Percentiles rank a stretch among this genome's conserved stretches.
Conservation (phyloP, 1,284 basidiomycete species). For the Naganishia sp. region DNA sequence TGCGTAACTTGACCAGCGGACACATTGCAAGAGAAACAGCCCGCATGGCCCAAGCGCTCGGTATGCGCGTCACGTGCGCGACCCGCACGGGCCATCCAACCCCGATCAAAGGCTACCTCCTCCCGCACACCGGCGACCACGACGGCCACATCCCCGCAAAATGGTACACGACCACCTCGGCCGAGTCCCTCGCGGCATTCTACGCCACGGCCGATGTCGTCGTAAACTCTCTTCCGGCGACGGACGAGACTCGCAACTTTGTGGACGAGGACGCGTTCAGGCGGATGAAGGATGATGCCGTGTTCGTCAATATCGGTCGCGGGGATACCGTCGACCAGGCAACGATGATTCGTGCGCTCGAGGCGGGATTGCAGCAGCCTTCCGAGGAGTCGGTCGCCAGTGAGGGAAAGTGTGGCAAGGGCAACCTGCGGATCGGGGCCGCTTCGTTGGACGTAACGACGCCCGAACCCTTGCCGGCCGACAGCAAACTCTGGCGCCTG, state of each 20-base stretch:
- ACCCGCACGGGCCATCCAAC: conserved; percentile 35
- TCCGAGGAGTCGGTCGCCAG: neutral
- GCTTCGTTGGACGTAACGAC: conserved; percentile 40
- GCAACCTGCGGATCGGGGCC: conserved; percentile 19
- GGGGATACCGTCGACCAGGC: conserved; percentile 43
- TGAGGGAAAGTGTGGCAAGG: conserved; percentile 19
- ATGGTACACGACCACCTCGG: conserved; percentile 34
- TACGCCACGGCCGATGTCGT: conserved; percentile 32
- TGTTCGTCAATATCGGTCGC: conserved; percentile 45
- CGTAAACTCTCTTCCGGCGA: conserved; percentile 37
- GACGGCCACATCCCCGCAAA: conserved; percentile 34
- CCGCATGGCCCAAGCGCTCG: conserved; percentile 37
- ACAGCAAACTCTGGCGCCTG: conserved; percentile 39
- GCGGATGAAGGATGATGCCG: conserved; percentile 36
- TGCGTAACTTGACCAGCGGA: conserved; percentile 19
- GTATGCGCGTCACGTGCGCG: conserved; percentile 36
- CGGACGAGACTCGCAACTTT: conserved; percentile 29
- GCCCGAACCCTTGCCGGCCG: conserved; percentile 44
- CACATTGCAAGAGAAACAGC: conserved; percentile 40
- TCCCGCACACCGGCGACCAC: conserved; percentile 41
- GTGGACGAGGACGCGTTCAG: conserved; percentile 37
- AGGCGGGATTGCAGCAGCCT: conserved; percentile 25
- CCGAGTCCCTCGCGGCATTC: conserved; percentile 32
- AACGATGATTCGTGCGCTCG: conserved; percentile 39
- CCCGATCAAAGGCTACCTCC: conserved; percentile 36